Base-by-base conservation (phyloP, 164 flowering plant species). In the Platanus orientalis region DNA sequence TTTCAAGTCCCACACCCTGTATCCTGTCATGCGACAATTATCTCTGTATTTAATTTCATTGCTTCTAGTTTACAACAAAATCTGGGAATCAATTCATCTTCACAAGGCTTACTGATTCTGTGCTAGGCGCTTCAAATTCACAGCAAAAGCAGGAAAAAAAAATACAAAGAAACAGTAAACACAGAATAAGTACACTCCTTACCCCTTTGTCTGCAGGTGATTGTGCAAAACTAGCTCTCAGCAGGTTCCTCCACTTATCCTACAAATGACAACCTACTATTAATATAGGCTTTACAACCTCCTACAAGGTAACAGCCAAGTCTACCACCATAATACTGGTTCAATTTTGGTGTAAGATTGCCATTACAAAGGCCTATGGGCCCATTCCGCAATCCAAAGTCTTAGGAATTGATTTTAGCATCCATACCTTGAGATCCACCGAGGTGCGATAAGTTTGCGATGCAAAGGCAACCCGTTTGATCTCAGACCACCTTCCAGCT, bases 211-310 rank as follows among this genome's bases (percentile, higher is more conserved):
- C 89, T 5, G 78, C 21, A 25, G 90, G 83, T 34, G 73, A 32
- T 55, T 77, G 81, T 6, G 93, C 84, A 61, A 77, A 76, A 82
- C 97, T 94, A 65, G 97, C 99, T 79, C 83, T 88, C 51, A 94
- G 84, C 64, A 94, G 79, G 73, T 91, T 94, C 82, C 99, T 81
- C 99, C 99, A 94, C 64, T 94, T 94, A 67, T 94, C 99, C 99
- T 94, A 73, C 71, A 75, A 65, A 64, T 40, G 42, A 19, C 34
- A 52, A 54, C n/a, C 44, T 19, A n/a, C 12, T 54, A 19, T 49
- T 47, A 68, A 51, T 23, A 29, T 20, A 39, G 4, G 53, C 30
- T 19, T 14, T 60, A 52, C 10, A 20, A 4, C 39, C 29, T 36
- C 9, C 42, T 19, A 26, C 24, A 32, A 55, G 4, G 32, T 28